Percentiles rank a stretch among this genome's conserved stretches.
These are phyloP conservation scores for Gastrolobium villosum DNA, from an alignment of 306 rosid genomes.

Conservation along the genomic window DNA sequence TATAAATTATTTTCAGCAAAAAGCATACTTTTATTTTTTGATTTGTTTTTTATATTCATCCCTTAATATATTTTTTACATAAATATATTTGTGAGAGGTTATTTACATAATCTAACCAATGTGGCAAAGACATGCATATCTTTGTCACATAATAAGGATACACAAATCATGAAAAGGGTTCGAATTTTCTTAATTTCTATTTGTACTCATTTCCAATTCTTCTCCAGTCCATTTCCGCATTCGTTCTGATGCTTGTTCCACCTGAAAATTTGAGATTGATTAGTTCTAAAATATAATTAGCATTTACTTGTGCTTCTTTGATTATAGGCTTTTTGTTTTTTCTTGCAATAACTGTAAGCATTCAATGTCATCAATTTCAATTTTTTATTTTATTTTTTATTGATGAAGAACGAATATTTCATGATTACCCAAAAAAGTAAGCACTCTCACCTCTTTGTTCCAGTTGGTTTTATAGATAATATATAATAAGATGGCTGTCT, in stretches of 20 bases:
- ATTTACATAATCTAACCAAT: no score
- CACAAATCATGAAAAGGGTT: constrained; percentile 26
- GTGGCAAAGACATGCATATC: constrained; percentile 17
- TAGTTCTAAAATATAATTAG: not conserved
- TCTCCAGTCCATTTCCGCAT: constrained; percentile 79
- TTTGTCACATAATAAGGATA: constrained; percentile 1
- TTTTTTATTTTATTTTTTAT: not conserved
- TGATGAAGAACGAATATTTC: constrained; percentile 16
- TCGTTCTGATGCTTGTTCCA: constrained; percentile 82
- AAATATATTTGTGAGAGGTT: no score
- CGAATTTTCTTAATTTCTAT: constrained; percentile 39
- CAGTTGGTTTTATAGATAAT: constrained; percentile 82
- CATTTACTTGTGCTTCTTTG: not conserved
- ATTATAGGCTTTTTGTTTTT: not conserved
- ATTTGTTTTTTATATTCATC: no score
- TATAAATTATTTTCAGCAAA: no score
- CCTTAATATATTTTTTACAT: no score
- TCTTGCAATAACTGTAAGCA: not conserved
- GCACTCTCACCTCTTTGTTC: constrained; percentile 75
- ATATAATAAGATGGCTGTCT: constrained; percentile 71
- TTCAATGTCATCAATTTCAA: not conserved
- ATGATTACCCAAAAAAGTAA: not conserved
- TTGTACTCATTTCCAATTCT: constrained; percentile 41
- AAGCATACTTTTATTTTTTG: no score
- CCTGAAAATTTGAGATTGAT: constrained; percentile 62